These are phyloP conservation scores for Warburgia ugandensis DNA, from an alignment of 164 flowering plant species.

Conservation along the genomic window DNA sequence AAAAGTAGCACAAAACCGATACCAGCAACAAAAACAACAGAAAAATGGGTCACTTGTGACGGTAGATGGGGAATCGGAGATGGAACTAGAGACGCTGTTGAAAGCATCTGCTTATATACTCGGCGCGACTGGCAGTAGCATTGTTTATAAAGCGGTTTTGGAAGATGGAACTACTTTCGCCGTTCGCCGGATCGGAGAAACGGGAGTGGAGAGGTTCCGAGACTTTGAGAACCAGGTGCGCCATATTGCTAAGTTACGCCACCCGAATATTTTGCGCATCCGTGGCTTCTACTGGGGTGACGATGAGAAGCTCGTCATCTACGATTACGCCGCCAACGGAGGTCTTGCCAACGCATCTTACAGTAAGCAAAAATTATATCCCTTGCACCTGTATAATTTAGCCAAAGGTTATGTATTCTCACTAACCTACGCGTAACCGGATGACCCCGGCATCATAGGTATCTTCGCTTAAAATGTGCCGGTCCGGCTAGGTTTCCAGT, in stretches of 20 bases:
- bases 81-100: slow-evolving; percentile 74
- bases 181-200: slow-evolving; percentile 69
- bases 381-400: neutral
- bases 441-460: too few species aligned
- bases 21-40: neutral
- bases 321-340: slow-evolving; percentile 86
- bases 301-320: slow-evolving; percentile 92
- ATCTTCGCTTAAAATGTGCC: too few species aligned
- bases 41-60: slow-evolving; percentile 10
- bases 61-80: slow-evolving; percentile 48
- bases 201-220: slow-evolving; percentile 51
- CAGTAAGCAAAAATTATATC: slow-evolving; percentile 28
- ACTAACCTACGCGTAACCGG: too few species aligned
- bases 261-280: slow-evolving; percentile 74
- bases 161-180: slow-evolving; percentile 64
- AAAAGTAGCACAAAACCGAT: too few species aligned
- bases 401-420: neutral
- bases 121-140: slow-evolving; percentile 84
- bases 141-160: slow-evolving; percentile 87
- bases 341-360: slow-evolving; percentile 76
- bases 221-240: slow-evolving; percentile 81
- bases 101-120: slow-evolving; percentile 91
- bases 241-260: slow-evolving; percentile 63
- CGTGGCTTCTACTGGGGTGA: slow-evolving; percentile 87
- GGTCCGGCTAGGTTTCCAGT: too few species aligned